A percentile compares a stretch with the other conserved stretches of the same genome.
phyloP scores from a whole-genome alignment of 352 stramenopile genomes.

The Globisporangium nagaii region DNA sequence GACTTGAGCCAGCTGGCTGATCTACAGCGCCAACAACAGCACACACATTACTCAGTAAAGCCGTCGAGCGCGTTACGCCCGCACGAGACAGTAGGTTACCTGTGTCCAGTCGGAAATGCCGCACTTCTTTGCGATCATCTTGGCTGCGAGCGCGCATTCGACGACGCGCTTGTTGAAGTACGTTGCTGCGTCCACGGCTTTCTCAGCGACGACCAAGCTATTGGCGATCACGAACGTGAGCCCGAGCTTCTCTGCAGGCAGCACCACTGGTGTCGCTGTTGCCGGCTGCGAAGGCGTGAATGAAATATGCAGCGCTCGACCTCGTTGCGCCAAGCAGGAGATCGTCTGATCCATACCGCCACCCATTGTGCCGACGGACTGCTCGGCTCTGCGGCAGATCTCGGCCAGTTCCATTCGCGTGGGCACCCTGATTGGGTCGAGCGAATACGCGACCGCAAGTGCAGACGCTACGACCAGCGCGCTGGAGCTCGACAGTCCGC shows the following conservation, averaged over 20 bases:
- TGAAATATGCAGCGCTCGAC: slow-evolving; percentile 50
- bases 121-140: slow-evolving; percentile 53
- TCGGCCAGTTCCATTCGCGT: slow-evolving; percentile 40
- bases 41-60: too few species aligned
- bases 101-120: slow-evolving; percentile 29
- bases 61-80: too few species aligned
- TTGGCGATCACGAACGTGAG: slow-evolving; percentile 75
- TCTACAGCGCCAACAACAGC: slow-evolving; percentile 12
- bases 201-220: slow-evolving; percentile 56
- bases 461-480: slow-evolving; percentile 69
- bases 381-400: slow-evolving; percentile 47
- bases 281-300: slow-evolving; percentile 36
- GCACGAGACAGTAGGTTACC: too few species aligned
- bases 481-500: slow-evolving; percentile 76
- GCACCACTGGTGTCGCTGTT: slow-evolving; percentile 14
- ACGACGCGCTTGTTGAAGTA: slow-evolving; percentile 80
- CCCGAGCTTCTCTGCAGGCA: slow-evolving; percentile 21
- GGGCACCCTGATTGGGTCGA: neutral
- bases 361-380: slow-evolving; percentile 66
- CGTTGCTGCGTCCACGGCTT: slow-evolving; percentile 58
- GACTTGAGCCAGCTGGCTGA: slow-evolving; percentile 38
- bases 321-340: slow-evolving; percentile 40
- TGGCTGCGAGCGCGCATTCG: slow-evolving; percentile 68
- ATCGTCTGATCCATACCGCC: slow-evolving; percentile 85
- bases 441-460: slow-evolving; percentile 21